Base-by-base conservation (phyloP, 2,329 filamentous ascomycete genomes). In the Colletotrichum godetiae region DNA sequence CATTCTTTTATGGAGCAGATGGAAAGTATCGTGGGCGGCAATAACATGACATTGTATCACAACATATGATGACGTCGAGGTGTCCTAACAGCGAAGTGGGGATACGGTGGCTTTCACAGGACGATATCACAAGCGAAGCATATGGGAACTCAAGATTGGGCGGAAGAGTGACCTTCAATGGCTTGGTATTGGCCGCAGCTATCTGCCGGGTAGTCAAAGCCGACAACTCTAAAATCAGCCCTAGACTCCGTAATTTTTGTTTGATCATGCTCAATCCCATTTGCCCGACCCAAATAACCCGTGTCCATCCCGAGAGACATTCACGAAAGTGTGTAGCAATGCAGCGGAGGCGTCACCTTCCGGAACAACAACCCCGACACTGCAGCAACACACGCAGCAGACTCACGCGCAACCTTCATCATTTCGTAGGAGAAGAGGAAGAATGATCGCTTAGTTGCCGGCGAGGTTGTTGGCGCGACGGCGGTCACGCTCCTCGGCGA, bases 401-500 rank as follows among this genome's bases (percentile, higher is more conserved):
- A 73, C 35, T 66, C 60, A 65, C 46, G 46, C 67, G 60, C 55
- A 35, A 61, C 67, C 69, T 67, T 68, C 42, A n/a, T 49, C 46
- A 63, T 72, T 65, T 65, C 52, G 49, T 33, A 29, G 46, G 67
- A 68, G 46, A 68, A 68, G 55, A 37, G 55, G 64, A 52, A 57
- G 62, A 67, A 42, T 53, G 58, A 19, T 59, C 72, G 77, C 79
- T 88, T 90, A 89, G 84, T 89, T 84, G 80, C 83, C 80, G 79
- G 86, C 84, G 76, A 88, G 80, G 77, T 85, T 77, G 78, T 83
- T 79, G 79, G 95, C 95, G 84, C 97, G 94, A 86, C 95, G 95
- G 88, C 96, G 95, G 89, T 99, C 96, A 91, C 96, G 92, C 94
- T 99, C 96, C 91, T 99, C 96, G 81, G 96, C 95, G 84, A 99